Base-by-base conservation (phyloP, 768 basidiomycete genomes). In the Mycena crocata region DNA sequence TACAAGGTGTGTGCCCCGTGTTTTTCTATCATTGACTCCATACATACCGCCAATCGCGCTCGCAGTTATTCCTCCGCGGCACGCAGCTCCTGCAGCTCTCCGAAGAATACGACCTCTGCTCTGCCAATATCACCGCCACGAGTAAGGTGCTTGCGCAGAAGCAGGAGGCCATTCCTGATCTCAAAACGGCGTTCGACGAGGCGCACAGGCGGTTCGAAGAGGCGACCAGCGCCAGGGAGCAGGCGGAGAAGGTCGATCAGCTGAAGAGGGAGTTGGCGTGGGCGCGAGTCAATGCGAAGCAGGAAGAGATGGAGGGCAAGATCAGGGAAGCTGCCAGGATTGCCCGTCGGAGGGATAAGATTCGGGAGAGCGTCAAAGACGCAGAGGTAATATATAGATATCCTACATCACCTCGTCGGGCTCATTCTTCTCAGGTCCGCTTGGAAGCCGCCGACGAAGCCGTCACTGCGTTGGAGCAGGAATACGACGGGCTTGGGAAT, bases 41-140 rank as follows among this genome's bases (percentile, higher is more conserved):
- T n/a, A n/a, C 15, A 49, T 14, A 9, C 28, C 8, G 46, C 44
- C 45, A 52, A 70, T 54, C 68, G 39, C 9, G 62, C 51, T 17
- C 44, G 0, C 70, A 97, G 95, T 95, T 98, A 78, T 99, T 99
- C 86, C 86, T 99, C 35, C 87, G 90, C 37, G 98, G 98, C 19
- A 99, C 98, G 0, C 94, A 95, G 71, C 88, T 99, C 19, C 86
- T 88, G 37, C 93, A 97, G 72, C 90, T 99, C 49, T 88, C 87
- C 5, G 90, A 94, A 23, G 94, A 96, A 75, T 99, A 99, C 73
- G 88, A 92, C 35, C 82, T 84, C 0, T 92, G 94, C 68, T 78
- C 89, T n/a, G 83, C 89, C 56, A 93, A 95, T 72, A 92, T 94
- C 71, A 84, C 84, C 39, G 85, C 87, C 68, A 93, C 93, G 13